Conservation (phyloP, 208 protist genomes). For the Acanthamoeba castellanii region DNA sequence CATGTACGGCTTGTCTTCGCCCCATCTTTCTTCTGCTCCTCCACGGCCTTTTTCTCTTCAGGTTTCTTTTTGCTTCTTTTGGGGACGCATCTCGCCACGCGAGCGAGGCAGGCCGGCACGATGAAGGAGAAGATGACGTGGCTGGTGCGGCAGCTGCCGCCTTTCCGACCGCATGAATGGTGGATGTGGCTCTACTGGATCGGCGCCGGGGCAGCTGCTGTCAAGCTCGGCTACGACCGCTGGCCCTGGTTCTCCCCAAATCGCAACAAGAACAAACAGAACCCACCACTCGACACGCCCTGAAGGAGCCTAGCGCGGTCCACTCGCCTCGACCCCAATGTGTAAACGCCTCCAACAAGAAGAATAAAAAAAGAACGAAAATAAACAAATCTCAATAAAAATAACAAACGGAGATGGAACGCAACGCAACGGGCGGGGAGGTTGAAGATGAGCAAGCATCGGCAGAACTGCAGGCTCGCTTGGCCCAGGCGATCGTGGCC, state of each 20-base stretch:
- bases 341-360: background rate
- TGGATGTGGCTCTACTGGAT: conserved; percentile 53
- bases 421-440: background rate
- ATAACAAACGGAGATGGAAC: background rate
- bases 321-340: background rate
- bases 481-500: conserved; percentile 32
- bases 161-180: background rate
- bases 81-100: background rate
- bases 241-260: conserved; percentile 13
- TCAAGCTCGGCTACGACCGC: conserved; percentile 45
- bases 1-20: background rate
- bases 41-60: background rate
- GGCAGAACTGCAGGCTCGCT: background rate
- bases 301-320: background rate
- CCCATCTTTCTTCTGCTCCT: background rate
- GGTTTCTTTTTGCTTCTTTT: background rate
- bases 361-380: background rate
- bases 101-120: background rate
- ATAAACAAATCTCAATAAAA: too few relatives aligned
- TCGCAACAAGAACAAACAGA: background rate
- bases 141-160: background rate
- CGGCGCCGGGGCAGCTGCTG: background rate
- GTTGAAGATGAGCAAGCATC: background rate
- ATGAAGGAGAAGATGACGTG: background rate
- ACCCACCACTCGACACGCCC: background rate